These are phyloP conservation scores for Emmonsiellopsis sp. DNA, from an alignment of 2,329 filamentous ascomycete species.

Conservation along the genomic window DNA sequence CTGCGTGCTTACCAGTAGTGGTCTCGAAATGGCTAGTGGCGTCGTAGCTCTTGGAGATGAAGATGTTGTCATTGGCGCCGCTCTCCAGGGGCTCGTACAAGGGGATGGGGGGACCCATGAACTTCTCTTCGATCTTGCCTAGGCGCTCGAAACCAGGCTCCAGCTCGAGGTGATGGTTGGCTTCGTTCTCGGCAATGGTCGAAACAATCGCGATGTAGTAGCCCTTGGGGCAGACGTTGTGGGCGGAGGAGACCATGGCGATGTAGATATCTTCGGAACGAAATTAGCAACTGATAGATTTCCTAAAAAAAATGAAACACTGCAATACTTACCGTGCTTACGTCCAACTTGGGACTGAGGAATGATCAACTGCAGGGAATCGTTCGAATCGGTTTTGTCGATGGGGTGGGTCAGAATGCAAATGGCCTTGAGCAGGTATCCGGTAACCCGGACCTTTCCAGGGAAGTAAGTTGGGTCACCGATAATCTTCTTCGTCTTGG, in stretches of 20 bases:
- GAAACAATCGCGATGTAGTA: slow-evolving; percentile 99
- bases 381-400: slow-evolving; percentile 75
- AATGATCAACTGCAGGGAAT: slow-evolving; percentile 92
- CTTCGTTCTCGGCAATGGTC: slow-evolving; percentile 83
- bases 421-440: slow-evolving; percentile 90
- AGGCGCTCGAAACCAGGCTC: slow-evolving; percentile 86
- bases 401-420: slow-evolving; percentile 96
- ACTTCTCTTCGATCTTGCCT: slow-evolving; percentile 91
- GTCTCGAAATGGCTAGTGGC: slow-evolving; percentile 98
- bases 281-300: background rate
- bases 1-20: slow-evolving; percentile 46
- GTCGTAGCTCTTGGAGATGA: slow-evolving; percentile 98
- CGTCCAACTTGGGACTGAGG: slow-evolving; percentile 94
- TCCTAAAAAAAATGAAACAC: background rate
- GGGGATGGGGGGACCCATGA: slow-evolving; percentile 87
- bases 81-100: slow-evolving; percentile 84
- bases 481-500: slow-evolving; percentile 91
- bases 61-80: slow-evolving; percentile 81
- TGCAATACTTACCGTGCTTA: slow-evolving; percentile 66
- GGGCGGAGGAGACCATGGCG: slow-evolving; percentile 85
- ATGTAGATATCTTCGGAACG: slow-evolving; percentile 77
- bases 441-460: slow-evolving; percentile 74
- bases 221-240: slow-evolving; percentile 97
- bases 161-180: slow-evolving; percentile 94
- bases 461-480: slow-evolving; percentile 97